These are phyloP conservation scores for Fraxinus baroniana DNA, from an alignment of 305 asterid genomes.

Conservation along the genomic window DNA sequence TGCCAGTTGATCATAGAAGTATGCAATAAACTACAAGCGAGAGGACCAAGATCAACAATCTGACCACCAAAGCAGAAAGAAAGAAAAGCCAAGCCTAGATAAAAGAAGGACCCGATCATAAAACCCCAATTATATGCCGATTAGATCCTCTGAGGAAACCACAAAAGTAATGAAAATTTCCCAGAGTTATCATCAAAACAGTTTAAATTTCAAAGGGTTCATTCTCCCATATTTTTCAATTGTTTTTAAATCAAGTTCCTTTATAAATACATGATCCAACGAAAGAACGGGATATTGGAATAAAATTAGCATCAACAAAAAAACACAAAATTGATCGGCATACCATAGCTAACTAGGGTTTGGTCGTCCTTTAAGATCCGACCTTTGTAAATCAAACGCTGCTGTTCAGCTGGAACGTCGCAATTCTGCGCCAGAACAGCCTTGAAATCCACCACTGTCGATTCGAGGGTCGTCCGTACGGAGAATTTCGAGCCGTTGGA, in stretches of 20 bases:
- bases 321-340: background rate
- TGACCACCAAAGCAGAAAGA: background rate
- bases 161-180: background rate
- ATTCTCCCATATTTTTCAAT: background rate
- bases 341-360: constrained; percentile 70
- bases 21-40: background rate
- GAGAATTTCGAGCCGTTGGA: constrained; percentile 52
- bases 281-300: background rate
- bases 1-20: background rate
- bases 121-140: background rate
- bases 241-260: background rate
- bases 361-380: constrained; percentile 79
- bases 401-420: constrained; percentile 69
- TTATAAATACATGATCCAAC: background rate
- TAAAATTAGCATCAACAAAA: background rate
- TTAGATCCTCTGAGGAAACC: background rate
- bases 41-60: background rate
- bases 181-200: background rate
- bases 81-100: background rate
- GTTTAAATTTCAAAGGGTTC: background rate
- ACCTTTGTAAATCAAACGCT: constrained; percentile 71
- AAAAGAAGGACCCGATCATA: background rate
- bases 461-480: constrained; percentile 48
- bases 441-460: constrained; percentile 55
- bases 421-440: constrained; percentile 48